Base-by-base conservation (phyloP, 2,329 filamentous ascomycete species). In the Fusarium anguioides region DNA sequence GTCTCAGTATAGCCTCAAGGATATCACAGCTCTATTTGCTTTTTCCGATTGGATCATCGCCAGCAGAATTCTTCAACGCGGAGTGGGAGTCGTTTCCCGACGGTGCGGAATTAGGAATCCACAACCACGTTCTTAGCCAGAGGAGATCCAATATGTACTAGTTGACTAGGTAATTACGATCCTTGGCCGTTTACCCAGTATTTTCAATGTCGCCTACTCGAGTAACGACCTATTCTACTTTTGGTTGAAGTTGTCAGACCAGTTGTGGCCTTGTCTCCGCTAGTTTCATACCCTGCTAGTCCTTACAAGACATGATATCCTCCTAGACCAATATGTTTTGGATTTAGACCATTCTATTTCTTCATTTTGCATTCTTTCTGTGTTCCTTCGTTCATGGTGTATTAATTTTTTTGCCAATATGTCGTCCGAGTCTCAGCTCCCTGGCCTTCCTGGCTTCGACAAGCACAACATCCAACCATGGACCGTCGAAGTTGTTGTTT, bases 401-500 rank as follows among this genome's bases (percentile, higher is more conserved):
- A 51, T 14, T 1, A 8, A 27, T 5, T 20, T 36, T 21, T 53
- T n/a, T 20, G 14, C 9, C 40, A 31, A 23, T 31, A 70, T 71
- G 64, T 24, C 60, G n/a, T 48, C 53, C 10, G 67, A 67, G 37
- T 69, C 69, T 35, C 42, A 58, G 18, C 63, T 72, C 23, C 70
- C 70, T 10, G 70, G 70, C 36, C 60, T 72, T 21, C 65, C 70
- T 21, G 70, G 70, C 44, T 72, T 52, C 20, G 52, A 71, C 39
- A 42, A 29, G 14, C 18, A 77, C 42, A 75, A 77, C 61, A 73
- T 82, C 21, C 81, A 82, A 68, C 78, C 77, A 73, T 83, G 81
- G 81, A 76, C 72, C 2, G 71, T 81, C 47, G 69, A 74, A 40
- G 81, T 82, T 14, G 76, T 81, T 27, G 73, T 74, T 11, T 75